Evolutionary conservation across 1,284 basidiomycete genomes (phyloP), one percentile per base, ranked within the genome.

Genomic region (Cutaneotrichosporon mucoides): DNA sequence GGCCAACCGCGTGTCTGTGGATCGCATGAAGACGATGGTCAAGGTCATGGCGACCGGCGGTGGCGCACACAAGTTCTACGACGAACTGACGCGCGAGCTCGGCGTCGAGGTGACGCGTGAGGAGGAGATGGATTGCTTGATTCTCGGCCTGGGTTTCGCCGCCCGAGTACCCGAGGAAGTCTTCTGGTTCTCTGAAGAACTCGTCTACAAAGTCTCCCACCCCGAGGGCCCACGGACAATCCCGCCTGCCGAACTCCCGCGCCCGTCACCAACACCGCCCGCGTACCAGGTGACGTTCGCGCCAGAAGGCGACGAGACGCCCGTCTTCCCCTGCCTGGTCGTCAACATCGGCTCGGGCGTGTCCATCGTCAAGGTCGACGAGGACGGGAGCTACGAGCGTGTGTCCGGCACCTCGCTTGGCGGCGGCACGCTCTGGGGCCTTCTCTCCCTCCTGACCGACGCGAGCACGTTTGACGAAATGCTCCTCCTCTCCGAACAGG

Each of bases 61-160:
- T 11, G 96, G 96, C 47, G 95, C 95, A 46, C 92, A 98, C 82
- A 86, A 86, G 72, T 98, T 94, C 80, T 88, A 94, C 76, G 89
- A 92, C 68, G 79, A 89, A 51, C 89, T 99, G 74, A 82, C 82
- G 61, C 79, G 80, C 24, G 86, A 86, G 63, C 81, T 98, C 4
- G 87, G 84, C 34, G 90, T 98, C 56, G 90, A 93, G 74, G 89
- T 99, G 45, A 81, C 83, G 61, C 81, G 88, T 58, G 95, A 98
- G 78, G 96, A 99, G 76, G 96, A 99, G 82, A 99, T 99, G 96
- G 92, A 91, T 79, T 98, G 95, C 73, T 80, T 99, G 70, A 99
- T 99, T 66, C 89, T 94, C 66, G 96, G 96, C 13, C 83, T 99
- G 71, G 92, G 93, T 77, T 99, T 99, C 79, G 90, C 98, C 77